Percentiles rank a stretch among this genome's conserved stretches.
Conservation (phyloP, 2,329 filamentous ascomycete species). For the Rutstroemia sydowiana region DNA sequence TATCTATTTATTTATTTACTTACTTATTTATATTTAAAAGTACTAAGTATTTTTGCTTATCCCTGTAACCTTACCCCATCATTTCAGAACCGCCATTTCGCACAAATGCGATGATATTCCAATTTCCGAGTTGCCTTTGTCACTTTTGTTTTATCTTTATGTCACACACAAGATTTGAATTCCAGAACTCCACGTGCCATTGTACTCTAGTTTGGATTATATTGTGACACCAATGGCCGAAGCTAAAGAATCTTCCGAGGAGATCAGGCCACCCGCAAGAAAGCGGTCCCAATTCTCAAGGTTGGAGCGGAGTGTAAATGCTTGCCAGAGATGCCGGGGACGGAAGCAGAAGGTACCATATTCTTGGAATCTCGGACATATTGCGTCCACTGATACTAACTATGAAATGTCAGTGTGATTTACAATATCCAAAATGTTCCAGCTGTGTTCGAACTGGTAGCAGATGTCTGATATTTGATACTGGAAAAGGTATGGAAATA, state of each 20-base stretch:
- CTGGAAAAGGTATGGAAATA: conserved; percentile 22
- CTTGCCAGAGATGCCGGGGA: conserved; percentile 13
- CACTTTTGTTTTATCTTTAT: too few species aligned
- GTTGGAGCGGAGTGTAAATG: neutral
- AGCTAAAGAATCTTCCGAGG: neutral
- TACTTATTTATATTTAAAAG: too few species aligned
- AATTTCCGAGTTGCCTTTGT: neutral
- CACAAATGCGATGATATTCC: neutral
- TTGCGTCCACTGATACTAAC: neutral
- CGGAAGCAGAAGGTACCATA: conserved; percentile 15
- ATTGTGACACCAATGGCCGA: neutral
- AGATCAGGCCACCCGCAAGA: neutral
- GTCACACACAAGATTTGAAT: too few species aligned
- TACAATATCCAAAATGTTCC: conserved; percentile 21
- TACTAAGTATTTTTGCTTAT: too few species aligned
- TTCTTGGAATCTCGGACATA: neutral
- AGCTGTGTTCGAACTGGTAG: conserved; percentile 18
- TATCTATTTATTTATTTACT: too few species aligned
- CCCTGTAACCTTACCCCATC: too few species aligned
- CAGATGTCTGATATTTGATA: conserved; percentile 22
- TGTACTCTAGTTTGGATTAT: neutral
- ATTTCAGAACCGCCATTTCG: too few species aligned
- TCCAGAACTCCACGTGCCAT: neutral
- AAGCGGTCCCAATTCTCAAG: neutral
- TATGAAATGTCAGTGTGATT: conserved; percentile 19